These are phyloP conservation scores for Chalciporus piperatus DNA, from an alignment of 768 basidiomycete species.

Conservation along the genomic window DNA sequence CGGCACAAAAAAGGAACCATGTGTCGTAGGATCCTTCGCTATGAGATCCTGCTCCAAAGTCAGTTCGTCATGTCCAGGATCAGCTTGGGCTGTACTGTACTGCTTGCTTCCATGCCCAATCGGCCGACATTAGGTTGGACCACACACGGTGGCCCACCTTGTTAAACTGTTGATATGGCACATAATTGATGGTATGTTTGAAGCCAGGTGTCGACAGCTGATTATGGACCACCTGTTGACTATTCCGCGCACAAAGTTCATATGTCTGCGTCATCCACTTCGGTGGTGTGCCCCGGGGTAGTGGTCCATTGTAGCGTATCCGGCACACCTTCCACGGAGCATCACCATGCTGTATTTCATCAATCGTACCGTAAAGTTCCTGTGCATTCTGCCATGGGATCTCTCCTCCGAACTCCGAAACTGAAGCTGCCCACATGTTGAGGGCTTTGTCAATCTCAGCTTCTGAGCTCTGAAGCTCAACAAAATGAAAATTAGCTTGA, in stretches of 20 bases:
- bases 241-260: not conserved
- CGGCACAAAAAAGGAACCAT: constrained; percentile 34
- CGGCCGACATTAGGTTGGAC: constrained; percentile 35
- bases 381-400: not conserved
- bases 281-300: too few species aligned
- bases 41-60: constrained; percentile 18
- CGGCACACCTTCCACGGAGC: constrained; percentile 17
- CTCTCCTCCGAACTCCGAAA: constrained; percentile 9
- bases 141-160: constrained; percentile 16
- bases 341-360: constrained; percentile 21
- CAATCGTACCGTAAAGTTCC: constrained; percentile 15
- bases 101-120: constrained; percentile 16
- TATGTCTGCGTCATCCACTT: not conserved
- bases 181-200: constrained; percentile 16
- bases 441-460: constrained; percentile 17
- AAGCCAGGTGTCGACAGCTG: constrained; percentile 26
- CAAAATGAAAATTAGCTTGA: constrained; percentile 27
- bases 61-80: not conserved
- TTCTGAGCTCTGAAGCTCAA: constrained; percentile 24
- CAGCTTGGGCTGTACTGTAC: constrained; percentile 20
- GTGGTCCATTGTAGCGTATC: too few species aligned
- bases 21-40: constrained; percentile 14
- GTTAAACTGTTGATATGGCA: constrained; percentile 26
- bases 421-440: constrained; percentile 25
- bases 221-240: constrained; percentile 26